Base-by-base conservation (phyloP, 768 basidiomycete genomes). In the Tremella fuciformis region DNA sequence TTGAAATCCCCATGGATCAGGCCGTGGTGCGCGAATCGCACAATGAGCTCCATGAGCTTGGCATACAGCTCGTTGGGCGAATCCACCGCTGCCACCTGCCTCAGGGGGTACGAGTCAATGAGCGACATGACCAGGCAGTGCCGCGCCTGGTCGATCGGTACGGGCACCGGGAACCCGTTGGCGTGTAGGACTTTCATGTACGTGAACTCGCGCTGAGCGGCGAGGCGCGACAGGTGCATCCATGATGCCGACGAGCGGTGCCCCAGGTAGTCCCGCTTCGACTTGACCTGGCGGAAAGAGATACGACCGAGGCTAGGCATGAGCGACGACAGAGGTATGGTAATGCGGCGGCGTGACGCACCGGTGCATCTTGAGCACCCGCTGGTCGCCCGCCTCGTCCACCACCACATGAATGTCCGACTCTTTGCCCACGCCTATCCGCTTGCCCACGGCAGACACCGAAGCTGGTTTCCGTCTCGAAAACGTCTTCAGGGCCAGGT, bases 1-100 rank as follows among this genome's bases (percentile, higher is more conserved):
- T 99, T 99, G 79, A 89, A 99, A 69, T 99, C 96, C 41, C 96
- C 93, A 70, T 99, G 96, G 52, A 99, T 98, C n/a, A 99, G 83
- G 4, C 96, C 96, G 15, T 88, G 85, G 38, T 84, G 85, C 4
- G 94, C 93, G 70, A 98, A 88, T 53, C 91, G 89, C 57, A 97
- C 91, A 73, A 98, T 91, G 60, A 97, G 80, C 75, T 91, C 90
- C 96, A 98, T 98, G 46, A 98, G 80, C 16, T 81, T 79, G 0
- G 92, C 92, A 78, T 97, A 98, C 19, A 98, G 82, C 63, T 86
- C 87, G 40, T 91, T 91, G 0, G 94, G 92, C 1, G 88, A 87
- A 7, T 87, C 84, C 13, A 93, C 81, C 57, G 88, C 84, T 29
- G 86, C 80, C 59, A 97, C 86, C 78, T 94, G 92, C 9, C 93